A percentile compares a stretch with the other conserved stretches of the same genome.
phyloP scores from a whole-genome alignment of 192 early-diverging fungal genomes.

The Hyaloraphidium curvatum region DNA sequence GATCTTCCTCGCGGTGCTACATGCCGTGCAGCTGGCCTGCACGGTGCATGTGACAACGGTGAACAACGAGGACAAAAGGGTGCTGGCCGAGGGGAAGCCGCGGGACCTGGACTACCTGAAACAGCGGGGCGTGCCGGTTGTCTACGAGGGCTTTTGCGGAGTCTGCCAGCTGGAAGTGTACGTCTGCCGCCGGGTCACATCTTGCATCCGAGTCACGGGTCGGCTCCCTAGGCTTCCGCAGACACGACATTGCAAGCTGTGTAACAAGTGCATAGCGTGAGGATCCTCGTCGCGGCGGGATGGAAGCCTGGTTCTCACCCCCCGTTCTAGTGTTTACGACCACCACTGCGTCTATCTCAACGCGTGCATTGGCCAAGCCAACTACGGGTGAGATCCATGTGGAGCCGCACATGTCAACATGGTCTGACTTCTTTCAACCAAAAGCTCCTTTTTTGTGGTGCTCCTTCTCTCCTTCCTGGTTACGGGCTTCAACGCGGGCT shows the following conservation, averaged over 20 bases:
- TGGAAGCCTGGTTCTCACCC: too few relatives aligned
- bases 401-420: too few relatives aligned
- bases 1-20: too few relatives aligned
- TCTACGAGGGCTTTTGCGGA: background rate
- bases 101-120: background rate
- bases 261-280: conserved; percentile 1
- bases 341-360: conserved; percentile 2
- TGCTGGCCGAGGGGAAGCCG: background rate
- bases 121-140: background rate
- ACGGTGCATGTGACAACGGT: background rate
- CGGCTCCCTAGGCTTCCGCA: background rate
- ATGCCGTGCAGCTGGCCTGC: too few relatives aligned
- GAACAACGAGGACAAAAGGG: background rate
- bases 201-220: background rate
- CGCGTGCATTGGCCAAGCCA: background rate
- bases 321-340: too few relatives aligned
- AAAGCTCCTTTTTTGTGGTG: too few relatives aligned
- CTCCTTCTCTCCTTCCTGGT: too few relatives aligned
- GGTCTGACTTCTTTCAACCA: too few relatives aligned
- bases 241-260: background rate
- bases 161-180: background rate
- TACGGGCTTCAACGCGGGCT: too few relatives aligned
- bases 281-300: too few relatives aligned
- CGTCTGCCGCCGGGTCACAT: background rate
- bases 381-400: background rate